phyloP scores from a whole-genome alignment of 306 rosid species.

The Vicia faba region DNA sequence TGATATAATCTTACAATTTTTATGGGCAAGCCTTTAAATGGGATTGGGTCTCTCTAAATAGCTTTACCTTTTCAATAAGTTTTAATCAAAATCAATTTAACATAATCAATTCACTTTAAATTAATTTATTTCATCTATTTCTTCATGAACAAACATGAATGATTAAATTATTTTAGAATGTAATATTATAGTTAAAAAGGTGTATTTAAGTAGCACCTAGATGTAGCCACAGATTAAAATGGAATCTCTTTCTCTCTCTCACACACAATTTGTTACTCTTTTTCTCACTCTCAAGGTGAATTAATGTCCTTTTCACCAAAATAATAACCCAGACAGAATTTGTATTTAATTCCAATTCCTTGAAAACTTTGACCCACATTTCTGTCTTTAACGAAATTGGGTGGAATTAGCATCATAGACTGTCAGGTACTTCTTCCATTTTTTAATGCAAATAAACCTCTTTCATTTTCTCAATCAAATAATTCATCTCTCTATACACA shows the following conservation, averaged over 20 bases:
- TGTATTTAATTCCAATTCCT: conserved; percentile 55
- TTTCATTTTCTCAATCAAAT: conserved; percentile 29
- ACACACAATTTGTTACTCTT: neutral
- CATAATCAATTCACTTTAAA: too few species aligned
- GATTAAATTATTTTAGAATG: conserved; percentile 45
- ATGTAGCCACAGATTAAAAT: conserved; percentile 55
- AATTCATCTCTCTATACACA: conserved; percentile 35
- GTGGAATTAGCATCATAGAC: conserved; percentile 50
- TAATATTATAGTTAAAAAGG: conserved; percentile 49
- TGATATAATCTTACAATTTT: neutral
- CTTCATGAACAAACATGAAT: conserved; percentile 30
- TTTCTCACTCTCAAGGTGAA: conserved; percentile 68
- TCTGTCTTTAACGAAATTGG: conserved; percentile 63
- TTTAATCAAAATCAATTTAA: too few species aligned
- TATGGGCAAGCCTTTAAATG: too few species aligned
- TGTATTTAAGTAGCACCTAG: conserved; percentile 48
- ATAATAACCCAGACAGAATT: conserved; percentile 58
- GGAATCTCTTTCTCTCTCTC: conserved; percentile 63
- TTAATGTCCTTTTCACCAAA: conserved; percentile 75
- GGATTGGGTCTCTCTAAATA: too few species aligned
- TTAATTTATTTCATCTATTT: neutral
- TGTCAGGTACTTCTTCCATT: conserved; percentile 45
- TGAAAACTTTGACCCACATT: conserved; percentile 85
- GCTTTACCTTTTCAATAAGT: too few species aligned
- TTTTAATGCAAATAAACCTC: conserved; percentile 42